Conservation (phyloP, 176 grass and related monocot genomes). For the Cocos nucifera region DNA sequence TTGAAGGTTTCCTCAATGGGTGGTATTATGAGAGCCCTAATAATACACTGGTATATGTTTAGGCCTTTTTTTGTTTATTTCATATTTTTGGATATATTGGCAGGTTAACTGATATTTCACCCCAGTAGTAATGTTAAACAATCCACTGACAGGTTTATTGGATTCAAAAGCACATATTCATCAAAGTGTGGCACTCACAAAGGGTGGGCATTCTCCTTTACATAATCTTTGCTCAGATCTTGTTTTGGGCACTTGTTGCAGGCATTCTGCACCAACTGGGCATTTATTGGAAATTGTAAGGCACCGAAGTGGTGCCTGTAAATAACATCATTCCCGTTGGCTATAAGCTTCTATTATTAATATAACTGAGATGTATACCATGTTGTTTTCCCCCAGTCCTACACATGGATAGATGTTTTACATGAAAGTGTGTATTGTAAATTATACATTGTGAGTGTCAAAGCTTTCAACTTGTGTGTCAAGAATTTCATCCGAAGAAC, state of each 20-base stretch:
- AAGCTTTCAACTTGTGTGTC: too few species aligned
- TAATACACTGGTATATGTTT: conserved; percentile 69
- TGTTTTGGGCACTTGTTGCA: conserved; percentile 72
- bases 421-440: too few species aligned
- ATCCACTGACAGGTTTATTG: conserved; percentile 62
- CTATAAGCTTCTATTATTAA: background rate
- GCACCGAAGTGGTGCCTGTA: background rate
- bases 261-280: conserved; percentile 52
- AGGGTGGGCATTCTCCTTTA: conserved; percentile 79
- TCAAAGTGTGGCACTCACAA: conserved; percentile 60
- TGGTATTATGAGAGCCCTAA: conserved; percentile 86
- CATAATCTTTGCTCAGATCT: conserved; percentile 71
- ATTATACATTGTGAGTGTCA: too few species aligned
- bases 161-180: conserved; percentile 82
- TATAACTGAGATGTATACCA: too few species aligned
- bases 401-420: too few species aligned
- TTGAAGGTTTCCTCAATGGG: conserved; percentile 93
- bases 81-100: conserved; percentile 1
- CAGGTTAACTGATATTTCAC: background rate
- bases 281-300: conserved; percentile 86
- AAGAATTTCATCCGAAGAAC: too few species aligned
- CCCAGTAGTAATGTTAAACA: background rate
- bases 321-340: background rate
- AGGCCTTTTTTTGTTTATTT: background rate
- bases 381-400: too few species aligned